Percentiles rank a stretch among this genome's conserved stretches.
Conservation (phyloP, 352 stramenopile genomes). For the Globisporangium splendens region DNA sequence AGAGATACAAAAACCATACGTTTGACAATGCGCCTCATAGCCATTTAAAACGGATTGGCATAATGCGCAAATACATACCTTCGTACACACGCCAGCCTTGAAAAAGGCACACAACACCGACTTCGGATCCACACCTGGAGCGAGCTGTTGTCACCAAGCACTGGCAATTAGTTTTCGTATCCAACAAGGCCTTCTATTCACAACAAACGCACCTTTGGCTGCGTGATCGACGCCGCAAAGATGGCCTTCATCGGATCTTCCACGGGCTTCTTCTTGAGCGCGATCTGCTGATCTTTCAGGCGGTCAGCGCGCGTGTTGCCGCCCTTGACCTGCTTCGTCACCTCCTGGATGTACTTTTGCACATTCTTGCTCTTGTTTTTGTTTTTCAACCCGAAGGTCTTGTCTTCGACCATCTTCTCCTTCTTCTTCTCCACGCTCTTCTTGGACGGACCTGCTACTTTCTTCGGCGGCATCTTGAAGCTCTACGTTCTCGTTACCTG, state of each 20-base stretch:
- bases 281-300: conserved; percentile 67
- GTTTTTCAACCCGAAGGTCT: conserved; percentile 99
- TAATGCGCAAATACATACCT: conserved; percentile 29
- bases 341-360: conserved; percentile 90
- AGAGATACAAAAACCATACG: not conserved
- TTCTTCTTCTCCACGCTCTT: conserved; percentile 90
- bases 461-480: conserved; percentile 73
- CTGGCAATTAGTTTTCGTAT: not conserved
- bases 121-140: conserved; percentile 86
- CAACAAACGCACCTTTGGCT: conserved; percentile 59
- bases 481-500: not conserved
- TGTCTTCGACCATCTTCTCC: conserved; percentile 95
- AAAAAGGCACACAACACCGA: conserved; percentile 88
- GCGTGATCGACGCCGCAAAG: conserved; percentile 82
- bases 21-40: not conserved
- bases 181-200: conserved; percentile 7
- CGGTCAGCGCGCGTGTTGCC: conserved; percentile 72
- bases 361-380: conserved; percentile 99
- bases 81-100: conserved; percentile 85
- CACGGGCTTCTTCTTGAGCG: conserved; percentile 76
- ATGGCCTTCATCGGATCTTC: conserved; percentile 83
- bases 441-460: conserved; percentile 62
- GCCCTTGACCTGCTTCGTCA: conserved; percentile 89
- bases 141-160: conserved; percentile 42
- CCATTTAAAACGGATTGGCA: not conserved